These are phyloP conservation scores for Viola pubescens DNA, from an alignment of 441 rosid species.

Conservation along the genomic window DNA sequence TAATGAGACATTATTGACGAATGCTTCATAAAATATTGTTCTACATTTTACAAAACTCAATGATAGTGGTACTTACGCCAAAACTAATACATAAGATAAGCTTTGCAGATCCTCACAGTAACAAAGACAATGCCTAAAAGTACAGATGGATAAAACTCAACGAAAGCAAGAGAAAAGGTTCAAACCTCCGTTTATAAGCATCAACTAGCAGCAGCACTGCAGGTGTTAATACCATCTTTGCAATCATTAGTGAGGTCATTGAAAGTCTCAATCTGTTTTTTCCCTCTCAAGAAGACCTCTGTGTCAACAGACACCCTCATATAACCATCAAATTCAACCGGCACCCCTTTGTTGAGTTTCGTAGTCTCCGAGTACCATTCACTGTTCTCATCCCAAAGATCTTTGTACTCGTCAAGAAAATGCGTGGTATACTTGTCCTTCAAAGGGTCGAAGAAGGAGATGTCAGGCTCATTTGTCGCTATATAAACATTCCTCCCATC, in stretches of 20 bases:
- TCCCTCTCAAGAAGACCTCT: slow-evolving; percentile 86
- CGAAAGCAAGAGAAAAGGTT: no score
- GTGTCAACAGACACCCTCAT: slow-evolving; percentile 83
- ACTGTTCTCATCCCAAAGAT: slow-evolving; percentile 78
- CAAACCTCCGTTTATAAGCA: not conserved
- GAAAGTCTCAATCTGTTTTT: slow-evolving; percentile 88
- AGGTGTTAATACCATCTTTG: slow-evolving; percentile 78
- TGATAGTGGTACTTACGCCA: slow-evolving; percentile 3
- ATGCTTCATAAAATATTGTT: not conserved
- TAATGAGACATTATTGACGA: no score
- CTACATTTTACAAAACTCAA: slow-evolving; percentile 21
- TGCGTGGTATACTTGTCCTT: slow-evolving; percentile 76
- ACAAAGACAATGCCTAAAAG: slow-evolving; percentile 21
- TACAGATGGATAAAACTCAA: slow-evolving; percentile 21
- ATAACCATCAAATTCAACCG: slow-evolving; percentile 87
- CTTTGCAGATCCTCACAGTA: slow-evolving; percentile 22
- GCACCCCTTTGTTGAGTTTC: slow-evolving; percentile 71
- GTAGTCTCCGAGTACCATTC: slow-evolving; percentile 87
- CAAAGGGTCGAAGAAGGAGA: slow-evolving; percentile 59
- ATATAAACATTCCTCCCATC: slow-evolving; percentile 77
- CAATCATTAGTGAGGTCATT: slow-evolving; percentile 82
- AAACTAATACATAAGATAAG: slow-evolving; percentile 8
- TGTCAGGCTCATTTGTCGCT: slow-evolving; percentile 70
- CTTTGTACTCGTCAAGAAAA: slow-evolving; percentile 71
- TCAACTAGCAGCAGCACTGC: slow-evolving; percentile 60